A percentile compares a stretch with the other conserved stretches of the same genome.
phyloP scores from a whole-genome alignment of 2,329 filamentous ascomycete genomes.

The Cryphonectria radicalis region DNA sequence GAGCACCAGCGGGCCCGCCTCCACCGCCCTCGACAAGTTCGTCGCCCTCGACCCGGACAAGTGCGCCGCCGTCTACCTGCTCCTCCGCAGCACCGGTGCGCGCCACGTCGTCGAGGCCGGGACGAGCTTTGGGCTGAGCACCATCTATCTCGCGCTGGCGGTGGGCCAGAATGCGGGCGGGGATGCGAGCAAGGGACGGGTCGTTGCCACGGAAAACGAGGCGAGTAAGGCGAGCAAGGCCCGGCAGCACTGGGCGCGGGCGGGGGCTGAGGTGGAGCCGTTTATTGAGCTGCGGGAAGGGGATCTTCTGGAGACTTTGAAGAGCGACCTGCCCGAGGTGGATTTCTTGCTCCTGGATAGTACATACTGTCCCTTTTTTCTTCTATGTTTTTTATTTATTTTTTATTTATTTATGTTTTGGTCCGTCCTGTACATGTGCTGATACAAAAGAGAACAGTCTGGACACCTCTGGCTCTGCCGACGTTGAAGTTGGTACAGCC shows the following conservation, averaged over 20 bases:
- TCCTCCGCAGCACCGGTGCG: conserved; percentile 37
- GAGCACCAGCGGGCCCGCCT: background rate
- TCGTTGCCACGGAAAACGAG: conserved; percentile 31
- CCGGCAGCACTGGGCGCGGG: conserved; percentile 40
- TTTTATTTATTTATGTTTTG: background rate
- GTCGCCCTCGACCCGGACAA: conserved; percentile 52
- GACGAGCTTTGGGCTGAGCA: conserved; percentile 30
- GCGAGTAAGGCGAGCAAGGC: conserved; percentile 21
- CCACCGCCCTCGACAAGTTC: conserved; percentile 45
- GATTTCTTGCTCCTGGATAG: conserved; percentile 51
- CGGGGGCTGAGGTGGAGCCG: conserved; percentile 37
- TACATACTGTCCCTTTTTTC: conserved; percentile 33
- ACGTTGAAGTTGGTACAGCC: conserved; percentile 46
- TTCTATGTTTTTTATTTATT: background rate
- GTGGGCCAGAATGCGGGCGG: conserved; percentile 22
- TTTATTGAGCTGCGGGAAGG: conserved; percentile 45
- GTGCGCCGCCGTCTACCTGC: conserved; percentile 47
- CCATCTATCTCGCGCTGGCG: conserved; percentile 31
- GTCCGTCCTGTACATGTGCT: background rate
- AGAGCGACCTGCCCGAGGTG: conserved; percentile 33
- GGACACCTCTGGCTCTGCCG: conserved; percentile 37
- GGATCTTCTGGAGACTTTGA: conserved; percentile 45
- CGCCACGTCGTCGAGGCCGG: conserved; percentile 29
- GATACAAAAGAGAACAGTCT: conserved; percentile 31
- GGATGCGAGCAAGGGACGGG: conserved; percentile 8